phyloP scores from a whole-genome alignment of 208 protist genomes.

The Leishmania tropica region DNA sequence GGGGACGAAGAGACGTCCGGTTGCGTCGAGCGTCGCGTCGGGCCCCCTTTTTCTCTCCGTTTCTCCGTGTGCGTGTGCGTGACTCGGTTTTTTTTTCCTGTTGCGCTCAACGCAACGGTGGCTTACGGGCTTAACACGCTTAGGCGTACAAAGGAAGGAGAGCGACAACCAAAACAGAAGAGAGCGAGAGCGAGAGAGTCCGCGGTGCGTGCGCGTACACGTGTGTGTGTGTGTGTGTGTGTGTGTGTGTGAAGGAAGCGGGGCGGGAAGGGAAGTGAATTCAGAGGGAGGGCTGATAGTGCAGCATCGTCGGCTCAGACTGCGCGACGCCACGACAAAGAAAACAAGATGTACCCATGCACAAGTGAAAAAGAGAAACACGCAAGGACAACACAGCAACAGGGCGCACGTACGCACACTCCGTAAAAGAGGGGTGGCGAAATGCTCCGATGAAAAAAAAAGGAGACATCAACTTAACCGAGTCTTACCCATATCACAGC shows the following conservation, averaged over 20 bases:
- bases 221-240: not conserved
- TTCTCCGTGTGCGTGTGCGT: not conserved
- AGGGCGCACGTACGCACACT: not conserved
- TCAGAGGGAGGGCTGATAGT: not conserved
- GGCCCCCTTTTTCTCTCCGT: no score
- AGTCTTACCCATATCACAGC: not conserved
- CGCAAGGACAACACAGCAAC: not conserved
- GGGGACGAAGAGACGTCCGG: not conserved
- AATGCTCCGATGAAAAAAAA: not conserved
- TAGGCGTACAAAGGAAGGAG: not conserved
- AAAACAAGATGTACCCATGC: not conserved
- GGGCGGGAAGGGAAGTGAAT: not conserved
- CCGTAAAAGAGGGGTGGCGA: not conserved
- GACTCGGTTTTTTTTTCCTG: not conserved
- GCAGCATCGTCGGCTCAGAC: not conserved
- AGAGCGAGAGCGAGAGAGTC: not conserved
- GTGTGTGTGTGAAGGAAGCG: not conserved
- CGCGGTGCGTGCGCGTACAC: not conserved
- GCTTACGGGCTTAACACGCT: not conserved
- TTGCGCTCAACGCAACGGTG: not conserved
- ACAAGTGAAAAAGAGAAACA: not conserved
- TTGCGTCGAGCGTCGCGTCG: not conserved
- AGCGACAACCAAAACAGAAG: not conserved
- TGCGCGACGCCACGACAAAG: not conserved
- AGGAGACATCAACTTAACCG: not conserved